A percentile compares a stretch with the other conserved stretches of the same genome.
Evolutionary conservation across 2,329 filamentous ascomycete genomes (phyloP).

Genomic region (Diplodia seriata): DNA sequence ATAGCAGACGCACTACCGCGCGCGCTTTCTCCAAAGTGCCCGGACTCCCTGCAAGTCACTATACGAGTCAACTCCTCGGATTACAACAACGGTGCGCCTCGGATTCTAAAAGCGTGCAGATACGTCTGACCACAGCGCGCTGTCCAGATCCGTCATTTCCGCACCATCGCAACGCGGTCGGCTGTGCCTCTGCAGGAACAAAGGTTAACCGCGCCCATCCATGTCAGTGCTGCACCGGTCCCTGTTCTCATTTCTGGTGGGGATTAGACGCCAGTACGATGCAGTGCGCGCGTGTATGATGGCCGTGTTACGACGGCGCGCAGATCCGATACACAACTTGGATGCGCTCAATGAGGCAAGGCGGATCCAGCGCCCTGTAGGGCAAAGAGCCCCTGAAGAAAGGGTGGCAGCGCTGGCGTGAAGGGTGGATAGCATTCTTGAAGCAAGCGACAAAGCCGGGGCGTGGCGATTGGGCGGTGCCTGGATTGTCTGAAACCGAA

Average conservation of each 20-base stretch:
- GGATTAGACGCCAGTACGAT: conserved; percentile 9
- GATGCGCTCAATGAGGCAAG: background rate
- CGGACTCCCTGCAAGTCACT: background rate
- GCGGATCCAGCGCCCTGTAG: conserved; percentile 15
- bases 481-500: conserved; percentile 16
- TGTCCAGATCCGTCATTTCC: conserved; percentile 5
- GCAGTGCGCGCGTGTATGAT: background rate
- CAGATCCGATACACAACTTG: background rate
- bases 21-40: background rate
- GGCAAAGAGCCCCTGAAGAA: conserved; percentile 22
- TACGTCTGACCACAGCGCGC: conserved; percentile 11
- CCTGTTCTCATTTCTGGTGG: background rate
- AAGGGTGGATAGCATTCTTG: conserved; percentile 19
- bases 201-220: background rate
- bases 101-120: background rate
- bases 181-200: conserved; percentile 1
- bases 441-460: conserved; percentile 18
- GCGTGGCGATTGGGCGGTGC: conserved; percentile 25
- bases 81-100: background rate
- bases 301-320: conserved; percentile 9
- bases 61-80: background rate
- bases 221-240: background rate
- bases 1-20: background rate
- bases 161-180: conserved; percentile 3
- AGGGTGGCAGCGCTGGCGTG: conserved; percentile 17